Base-by-base conservation (phyloP, 352 stramenopile genomes). In the Phytophthora crassamura region DNA sequence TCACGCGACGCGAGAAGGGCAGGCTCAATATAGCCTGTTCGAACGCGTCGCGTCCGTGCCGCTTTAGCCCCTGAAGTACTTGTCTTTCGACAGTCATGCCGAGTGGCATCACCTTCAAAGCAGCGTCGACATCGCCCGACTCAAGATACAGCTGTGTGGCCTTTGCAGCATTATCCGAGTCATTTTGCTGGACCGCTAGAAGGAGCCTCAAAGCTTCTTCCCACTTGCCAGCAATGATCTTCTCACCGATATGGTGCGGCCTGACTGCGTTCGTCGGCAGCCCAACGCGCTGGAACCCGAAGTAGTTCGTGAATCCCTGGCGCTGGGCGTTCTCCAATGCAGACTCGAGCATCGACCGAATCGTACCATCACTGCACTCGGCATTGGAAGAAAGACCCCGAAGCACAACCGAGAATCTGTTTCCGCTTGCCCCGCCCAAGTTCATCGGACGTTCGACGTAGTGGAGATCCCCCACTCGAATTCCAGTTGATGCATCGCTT, bases 221-320 rank as follows among this genome's bases (percentile, higher is more conserved):
- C 75, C 77, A 95, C 30, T 93, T 77, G 35, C 68, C 63, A 15
- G 81, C 82, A 35, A 91, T 67, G 12, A 93, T 81, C 12, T 83
- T 76, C 50, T 90, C 72, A 12, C 86, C 86, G 40, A 93, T 89
- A 45, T 95, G 84, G 55, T 93, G 76, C 7, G 76, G 67, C 8
- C 80, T 92, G 0, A 83, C 84, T 14, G 86, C 79, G 38, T 83
- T 82, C 0, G 68, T 64, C 1, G 83, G 82, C 1, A 79, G 50
- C 0, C 86, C 84, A 40, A 95, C 83, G 4, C 84, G 86, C 61
- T 95, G 84, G 58, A 91, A 90, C 9, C 86, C 84, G 70, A 93
- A 95, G 71, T 90, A 95, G 54, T 95, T 93, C n/a, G 79, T 55
- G 40, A 92, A 93, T 2, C 84, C 84, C 5, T 59, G 58, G 15